Evolutionary conservation across 768 basidiomycete species (phyloP), one percentile per base, ranked within the genome.

Genomic region (Termitomyces sp.): DNA sequence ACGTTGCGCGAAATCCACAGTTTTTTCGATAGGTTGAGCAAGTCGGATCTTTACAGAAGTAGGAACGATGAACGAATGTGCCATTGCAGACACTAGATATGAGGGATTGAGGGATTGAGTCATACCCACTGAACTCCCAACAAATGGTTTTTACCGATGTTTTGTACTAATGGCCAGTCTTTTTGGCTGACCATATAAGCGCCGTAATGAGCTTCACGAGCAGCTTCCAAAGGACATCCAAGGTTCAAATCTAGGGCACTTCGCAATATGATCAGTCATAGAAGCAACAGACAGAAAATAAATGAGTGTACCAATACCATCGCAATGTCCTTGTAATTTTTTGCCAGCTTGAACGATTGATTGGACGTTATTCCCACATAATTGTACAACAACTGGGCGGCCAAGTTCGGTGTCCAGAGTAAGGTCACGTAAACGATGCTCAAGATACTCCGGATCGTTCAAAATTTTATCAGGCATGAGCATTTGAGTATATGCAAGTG

Each of bases 401-500:
- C 72, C 72, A 37, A 64, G 69, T 20, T 67, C 69, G 63, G 68
- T 45, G n/a, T 68, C 69, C 32, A 64, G 56, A 25, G 69, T 75
- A 11, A 93, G 74, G 65, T 88, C 87, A 6, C 83, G 79, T 51
- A 85, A 72, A 67, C 88, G 84, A 63, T 81, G 79, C 61, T 88
- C 83, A 40, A 87, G 79, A 66, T 91, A 92, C 5, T 84, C 84
- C 60, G 73, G 75, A 64, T 91, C 86, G 63, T 85, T 74, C 47
- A 91, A 70, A 14, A 93, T 77, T 60, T 73, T 80, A 42, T 86
- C 79, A 10, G 91, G 80, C 50, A 80, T 74, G 42, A 88, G 84
- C 91, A 93, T 93, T 68, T 92, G 90, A 3, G 91, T 89, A 72
- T 89, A 91, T 15, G 84, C 77, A 65, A 86, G 69, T 1, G 89